These are phyloP conservation scores for Pichia sp. DNA, from an alignment of 1,139 yeast genomes.

Conservation along the genomic window DNA sequence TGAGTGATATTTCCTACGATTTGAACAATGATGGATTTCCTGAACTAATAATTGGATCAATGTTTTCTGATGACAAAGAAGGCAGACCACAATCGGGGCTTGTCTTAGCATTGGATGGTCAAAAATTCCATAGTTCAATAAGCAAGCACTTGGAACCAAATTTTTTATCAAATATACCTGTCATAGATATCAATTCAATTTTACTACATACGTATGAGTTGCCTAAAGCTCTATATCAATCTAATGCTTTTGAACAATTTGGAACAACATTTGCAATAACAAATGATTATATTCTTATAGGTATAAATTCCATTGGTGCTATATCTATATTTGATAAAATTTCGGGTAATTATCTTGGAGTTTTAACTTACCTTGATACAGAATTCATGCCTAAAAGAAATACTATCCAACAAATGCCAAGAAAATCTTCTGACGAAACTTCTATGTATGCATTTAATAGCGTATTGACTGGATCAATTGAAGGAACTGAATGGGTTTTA, in stretches of 20 bases:
- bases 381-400: not conserved
- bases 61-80: constrained; percentile 31
- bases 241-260: constrained; percentile 34
- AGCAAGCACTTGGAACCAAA: not conserved
- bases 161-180: not conserved
- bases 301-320: constrained; percentile 32
- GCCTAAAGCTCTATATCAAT: constrained; percentile 22
- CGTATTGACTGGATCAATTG: constrained; percentile 23
- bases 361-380: not conserved
- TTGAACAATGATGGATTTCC: constrained; percentile 33
- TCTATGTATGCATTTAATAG: constrained; percentile 30
- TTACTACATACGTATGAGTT: constrained; percentile 14
- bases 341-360: constrained; percentile 5
- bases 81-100: constrained; percentile 37
- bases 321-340: constrained; percentile 29
- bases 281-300: constrained; percentile 26
- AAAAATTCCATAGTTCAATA: constrained; percentile 15
- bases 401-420: not conserved
- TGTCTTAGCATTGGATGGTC: constrained; percentile 36
- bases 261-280: constrained; percentile 31
- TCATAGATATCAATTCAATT: constrained; percentile 17
- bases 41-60: constrained; percentile 42
- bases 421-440: constrained; percentile 22
- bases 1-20: constrained; percentile 29
- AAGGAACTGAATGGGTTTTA: constrained; percentile 26